Evolutionary conservation across 139 green algal species (phyloP).

Genomic region (Closterium sp.): DNA sequence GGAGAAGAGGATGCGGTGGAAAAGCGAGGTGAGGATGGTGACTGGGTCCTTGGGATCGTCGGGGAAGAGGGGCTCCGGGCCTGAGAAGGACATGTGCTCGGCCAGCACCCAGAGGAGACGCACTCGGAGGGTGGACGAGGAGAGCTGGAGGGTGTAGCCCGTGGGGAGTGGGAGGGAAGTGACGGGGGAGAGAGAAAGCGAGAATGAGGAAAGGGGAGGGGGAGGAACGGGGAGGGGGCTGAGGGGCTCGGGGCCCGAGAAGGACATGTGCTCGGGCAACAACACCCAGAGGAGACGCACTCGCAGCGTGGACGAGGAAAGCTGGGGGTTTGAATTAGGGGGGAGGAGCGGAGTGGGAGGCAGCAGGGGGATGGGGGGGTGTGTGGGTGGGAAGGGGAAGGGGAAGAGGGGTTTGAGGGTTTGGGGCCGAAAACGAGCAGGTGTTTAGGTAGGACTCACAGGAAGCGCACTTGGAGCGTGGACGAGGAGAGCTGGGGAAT

Average conservation of each 20-base stretch:
- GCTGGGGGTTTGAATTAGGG: background rate
- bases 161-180: background rate
- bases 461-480: slow-evolving; percentile 16
- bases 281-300: slow-evolving; percentile 38
- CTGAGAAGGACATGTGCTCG: slow-evolving; percentile 32
- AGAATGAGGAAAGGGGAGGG: no score
- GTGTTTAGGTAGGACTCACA: slow-evolving; percentile 35
- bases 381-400: background rate
- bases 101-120: slow-evolving; percentile 39
- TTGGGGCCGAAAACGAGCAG: background rate
- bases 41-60: slow-evolving; percentile 43
- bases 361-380: background rate
- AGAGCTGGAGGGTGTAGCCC: background rate
- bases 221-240: no score
- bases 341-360: slow-evolving; percentile 10
- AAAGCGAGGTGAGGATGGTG: slow-evolving; percentile 19
- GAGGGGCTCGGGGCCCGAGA: background rate
- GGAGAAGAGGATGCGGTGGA: slow-evolving; percentile 25
- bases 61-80: slow-evolving; percentile 23
- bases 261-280: slow-evolving; percentile 27
- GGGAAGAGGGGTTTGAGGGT: no score
- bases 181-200: background rate
- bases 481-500: background rate
- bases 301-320: background rate
- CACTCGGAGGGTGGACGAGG: slow-evolving; percentile 13